Conservation (phyloP, 192 early-diverging fungal species). For the Coemansia sp. region DNA sequence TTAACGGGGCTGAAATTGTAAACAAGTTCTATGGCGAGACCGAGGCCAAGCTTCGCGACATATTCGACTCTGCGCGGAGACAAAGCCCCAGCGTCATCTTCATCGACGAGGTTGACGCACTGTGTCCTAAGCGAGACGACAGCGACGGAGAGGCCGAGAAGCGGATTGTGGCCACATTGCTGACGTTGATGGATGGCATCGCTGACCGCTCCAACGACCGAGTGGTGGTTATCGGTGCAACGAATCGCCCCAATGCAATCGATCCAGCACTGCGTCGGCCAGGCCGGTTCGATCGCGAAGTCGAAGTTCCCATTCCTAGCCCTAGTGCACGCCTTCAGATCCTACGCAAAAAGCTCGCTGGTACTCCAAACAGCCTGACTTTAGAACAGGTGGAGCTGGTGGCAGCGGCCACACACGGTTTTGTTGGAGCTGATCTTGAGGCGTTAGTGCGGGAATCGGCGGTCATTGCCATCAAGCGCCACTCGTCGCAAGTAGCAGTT, state of each 20-base stretch:
- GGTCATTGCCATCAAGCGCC: conserved; percentile 67
- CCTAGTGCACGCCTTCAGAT: conserved; percentile 69
- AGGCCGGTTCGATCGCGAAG: conserved; percentile 91
- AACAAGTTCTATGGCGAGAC: conserved; percentile 93
- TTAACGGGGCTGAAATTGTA: conserved; percentile 91
- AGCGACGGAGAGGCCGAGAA: conserved; percentile 80
- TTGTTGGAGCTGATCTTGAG: conserved; percentile 96
- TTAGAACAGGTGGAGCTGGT: conserved; percentile 58
- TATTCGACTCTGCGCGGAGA: conserved; percentile 71
- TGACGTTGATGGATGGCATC: conserved; percentile 91
- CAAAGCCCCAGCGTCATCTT: conserved; percentile 83
- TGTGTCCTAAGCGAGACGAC: conserved; percentile 86
- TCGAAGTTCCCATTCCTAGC: conserved; percentile 93
- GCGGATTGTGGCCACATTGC: conserved; percentile 88
- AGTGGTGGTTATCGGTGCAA: conserved; percentile 84
- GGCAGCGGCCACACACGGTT: conserved; percentile 80
- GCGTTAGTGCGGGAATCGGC: conserved; percentile 87
- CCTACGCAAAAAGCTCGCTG: conserved; percentile 62
- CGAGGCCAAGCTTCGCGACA: conserved; percentile 74
- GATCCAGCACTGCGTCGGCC: conserved; percentile 91
- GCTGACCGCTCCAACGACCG: conserved; percentile 16
- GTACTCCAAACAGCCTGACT: conserved; percentile 69
- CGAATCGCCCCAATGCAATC: conserved; percentile 85
- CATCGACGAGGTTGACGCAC: conserved; percentile 92
- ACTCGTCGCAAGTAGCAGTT: not conserved